Evolutionary conservation across 2,329 filamentous ascomycete genomes (phyloP).

Genomic region (Fusarium sp.): DNA sequence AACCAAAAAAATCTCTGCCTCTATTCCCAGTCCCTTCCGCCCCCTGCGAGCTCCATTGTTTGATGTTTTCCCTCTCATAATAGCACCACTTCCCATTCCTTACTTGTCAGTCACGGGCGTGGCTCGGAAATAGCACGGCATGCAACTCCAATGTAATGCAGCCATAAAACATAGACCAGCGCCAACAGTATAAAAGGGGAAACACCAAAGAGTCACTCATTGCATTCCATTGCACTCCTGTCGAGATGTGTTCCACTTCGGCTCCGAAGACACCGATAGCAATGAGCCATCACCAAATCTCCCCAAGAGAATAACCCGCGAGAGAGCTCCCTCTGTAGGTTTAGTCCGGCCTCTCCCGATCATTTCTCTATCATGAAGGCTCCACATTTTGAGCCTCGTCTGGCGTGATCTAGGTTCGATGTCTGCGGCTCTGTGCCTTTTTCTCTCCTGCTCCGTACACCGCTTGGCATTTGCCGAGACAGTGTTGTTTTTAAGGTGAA

Average conservation of each 20-base stretch:
- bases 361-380: conserved; percentile 9
- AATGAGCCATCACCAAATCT: not conserved
- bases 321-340: conserved; percentile 4
- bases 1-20: conserved; percentile 16
- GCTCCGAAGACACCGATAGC: conserved; percentile 30
- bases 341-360: conserved; percentile 44
- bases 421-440: conserved; percentile 32
- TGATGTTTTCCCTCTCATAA: conserved; percentile 32
- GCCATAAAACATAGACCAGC: conserved; percentile 18
- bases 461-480: conserved; percentile 37
- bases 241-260: conserved; percentile 35
- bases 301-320: conserved; percentile 32
- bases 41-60: conserved; percentile 29
- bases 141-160: conserved; percentile 19
- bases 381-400: conserved; percentile 28
- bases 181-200: not conserved
- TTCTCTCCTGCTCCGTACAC: conserved; percentile 6
- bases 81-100: conserved; percentile 10
- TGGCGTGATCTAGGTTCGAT: conserved; percentile 38
- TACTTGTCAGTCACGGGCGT: conserved; percentile 34
- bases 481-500: conserved; percentile 29
- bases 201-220: conserved; percentile 23
- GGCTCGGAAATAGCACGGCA: conserved; percentile 45
- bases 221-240: conserved; percentile 10
- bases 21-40: conserved; percentile 21